Conservation (phyloP, 495 filamentous ascomycete genomes). For the Talaromyces liani region DNA sequence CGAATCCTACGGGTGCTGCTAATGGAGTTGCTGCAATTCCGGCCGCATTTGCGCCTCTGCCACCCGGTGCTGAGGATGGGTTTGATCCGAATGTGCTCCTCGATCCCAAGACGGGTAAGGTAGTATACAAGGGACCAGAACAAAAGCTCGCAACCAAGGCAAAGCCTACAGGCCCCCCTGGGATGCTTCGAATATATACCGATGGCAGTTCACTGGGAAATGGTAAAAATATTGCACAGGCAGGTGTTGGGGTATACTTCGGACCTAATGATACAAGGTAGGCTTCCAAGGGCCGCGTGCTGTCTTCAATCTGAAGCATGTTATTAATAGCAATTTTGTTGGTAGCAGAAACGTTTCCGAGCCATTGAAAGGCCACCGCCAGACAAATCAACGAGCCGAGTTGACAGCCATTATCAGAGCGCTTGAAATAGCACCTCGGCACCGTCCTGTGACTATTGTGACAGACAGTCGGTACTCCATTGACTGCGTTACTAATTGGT, state of each 20-base stretch:
- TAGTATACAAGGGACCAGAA: constrained; percentile 48
- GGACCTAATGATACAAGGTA: constrained; percentile 66
- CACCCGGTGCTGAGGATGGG: constrained; percentile 49
- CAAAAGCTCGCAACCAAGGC: constrained; percentile 41
- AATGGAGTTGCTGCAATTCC: constrained; percentile 30
- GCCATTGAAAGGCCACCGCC: constrained; percentile 59
- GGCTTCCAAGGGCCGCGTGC: constrained; percentile 13
- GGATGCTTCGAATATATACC: constrained; percentile 71
- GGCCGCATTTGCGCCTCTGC: constrained; percentile 48
- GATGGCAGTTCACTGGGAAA: constrained; percentile 81
- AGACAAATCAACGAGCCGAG: constrained; percentile 95
- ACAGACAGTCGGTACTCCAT: constrained; percentile 86
- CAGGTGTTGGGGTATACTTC: constrained; percentile 86
- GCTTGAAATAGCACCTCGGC: constrained; percentile 63
- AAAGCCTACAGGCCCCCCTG: constrained; percentile 28
- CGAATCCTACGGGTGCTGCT: constrained; percentile 24
- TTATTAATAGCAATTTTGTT: constrained; percentile 12
- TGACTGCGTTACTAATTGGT: constrained; percentile 85
- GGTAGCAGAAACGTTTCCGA: constrained; percentile 77
- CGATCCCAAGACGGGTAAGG: constrained; percentile 48
- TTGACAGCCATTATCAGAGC: constrained; percentile 80
- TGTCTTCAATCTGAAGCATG: neutral
- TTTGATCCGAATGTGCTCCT: constrained; percentile 54
- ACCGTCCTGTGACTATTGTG: constrained; percentile 60
- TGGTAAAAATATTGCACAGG: constrained; percentile 60